Percentiles rank a stretch among this genome's conserved stretches.
phyloP scores from a whole-genome alignment of 177 flowering plant genomes.

The Telopea speciosissima region DNA sequence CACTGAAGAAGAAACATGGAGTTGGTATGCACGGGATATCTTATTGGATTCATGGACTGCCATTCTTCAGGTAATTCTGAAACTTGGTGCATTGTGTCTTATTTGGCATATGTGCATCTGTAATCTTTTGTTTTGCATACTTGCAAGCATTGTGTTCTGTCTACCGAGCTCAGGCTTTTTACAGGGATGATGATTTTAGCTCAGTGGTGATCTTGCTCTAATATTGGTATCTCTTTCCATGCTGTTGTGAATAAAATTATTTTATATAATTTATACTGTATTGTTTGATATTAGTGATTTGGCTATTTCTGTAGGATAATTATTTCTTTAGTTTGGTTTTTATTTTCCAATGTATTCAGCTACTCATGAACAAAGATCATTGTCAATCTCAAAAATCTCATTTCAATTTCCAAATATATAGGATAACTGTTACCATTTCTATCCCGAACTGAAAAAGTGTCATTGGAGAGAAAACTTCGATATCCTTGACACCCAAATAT shows the following conservation, averaged over 20 bases:
- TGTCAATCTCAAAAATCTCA: too few species aligned
- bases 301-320: too few species aligned
- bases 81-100: background rate
- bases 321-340: background rate
- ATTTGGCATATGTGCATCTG: background rate
- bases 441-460: too few species aligned
- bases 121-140: background rate
- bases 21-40: slow-evolving; percentile 85
- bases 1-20: slow-evolving; percentile 89
- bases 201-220: background rate
- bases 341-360: background rate
- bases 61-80: slow-evolving; percentile 54
- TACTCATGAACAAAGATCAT: background rate
- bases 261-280: background rate
- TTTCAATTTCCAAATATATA: too few species aligned
- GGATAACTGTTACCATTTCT: too few species aligned
- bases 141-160: background rate
- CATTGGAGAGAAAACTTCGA: too few species aligned
- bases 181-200: background rate
- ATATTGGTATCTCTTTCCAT: background rate
- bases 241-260: background rate
- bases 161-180: background rate
- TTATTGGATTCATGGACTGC: slow-evolving; percentile 86
- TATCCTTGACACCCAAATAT: too few species aligned
- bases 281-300: background rate